Percentiles rank a stretch among this genome's conserved stretches.
Evolutionary conservation across 192 early-diverging fungal genomes (phyloP).

Genomic region (Thoreauomyces humboldtii): DNA sequence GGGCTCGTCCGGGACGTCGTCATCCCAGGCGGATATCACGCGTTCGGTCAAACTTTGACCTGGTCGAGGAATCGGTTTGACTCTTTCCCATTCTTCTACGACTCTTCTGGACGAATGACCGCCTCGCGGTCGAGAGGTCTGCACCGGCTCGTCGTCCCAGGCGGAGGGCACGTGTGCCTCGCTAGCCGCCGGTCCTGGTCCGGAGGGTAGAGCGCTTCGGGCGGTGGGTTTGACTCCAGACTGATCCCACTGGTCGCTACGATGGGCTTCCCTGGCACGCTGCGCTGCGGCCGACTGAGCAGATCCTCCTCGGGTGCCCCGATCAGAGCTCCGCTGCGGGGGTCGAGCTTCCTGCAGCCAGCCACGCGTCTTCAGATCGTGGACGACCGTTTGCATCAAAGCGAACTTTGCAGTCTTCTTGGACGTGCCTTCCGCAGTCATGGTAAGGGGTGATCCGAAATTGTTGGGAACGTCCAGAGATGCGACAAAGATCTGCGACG

Average conservation of each 20-base stretch:
- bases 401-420: conserved; percentile 5
- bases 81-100: neutral
- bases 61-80: neutral
- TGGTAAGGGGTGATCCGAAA: neutral
- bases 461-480: conserved; percentile 11
- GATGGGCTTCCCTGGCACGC: neutral
- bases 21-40: conserved; percentile 19
- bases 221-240: neutral
- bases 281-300: neutral
- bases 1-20: neutral
- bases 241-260: neutral
- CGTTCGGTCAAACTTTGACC: neutral
- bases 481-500: conserved; percentile 13
- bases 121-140: neutral
- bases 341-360: neutral
- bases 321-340: neutral
- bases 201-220: neutral
- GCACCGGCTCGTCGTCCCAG: neutral
- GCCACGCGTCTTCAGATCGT: conserved; percentile 1
- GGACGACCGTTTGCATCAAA: neutral
- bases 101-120: neutral
- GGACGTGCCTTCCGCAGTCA: conserved; percentile 18
- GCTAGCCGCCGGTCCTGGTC: neutral
- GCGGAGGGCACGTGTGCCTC: neutral
- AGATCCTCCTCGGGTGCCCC: neutral